Base-by-base conservation (phyloP, 306 rosid genomes). In the Vachellia collinsii region DNA sequence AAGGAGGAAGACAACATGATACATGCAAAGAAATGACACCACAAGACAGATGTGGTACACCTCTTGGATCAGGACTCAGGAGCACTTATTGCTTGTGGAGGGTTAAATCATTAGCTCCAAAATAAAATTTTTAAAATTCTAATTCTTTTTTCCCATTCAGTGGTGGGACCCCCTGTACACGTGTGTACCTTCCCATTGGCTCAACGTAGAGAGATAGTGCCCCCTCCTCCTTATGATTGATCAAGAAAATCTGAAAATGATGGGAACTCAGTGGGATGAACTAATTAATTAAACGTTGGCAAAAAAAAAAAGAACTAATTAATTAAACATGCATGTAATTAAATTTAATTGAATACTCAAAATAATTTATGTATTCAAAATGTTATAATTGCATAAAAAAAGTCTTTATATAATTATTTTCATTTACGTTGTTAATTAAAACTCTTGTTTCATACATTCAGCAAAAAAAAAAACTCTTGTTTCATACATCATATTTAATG, bases 1-100 rank as follows among this genome's bases (percentile, higher is more conserved):
- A 19, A 7, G 81, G 81, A 66, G 75, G 67, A 66, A 22, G 81
- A 39, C 75, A 77, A 22, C 67, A 77, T 77, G 25, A 67, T 77
- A 50, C 75, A 77, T 51, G 67, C 54, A 77, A 66, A 67, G 81
- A 77, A 29, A 77, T 50, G 75, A 5, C 81, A 51, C 54, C 4
- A 51, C 3, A 37, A 77, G 56, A 59, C 79, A 75, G 38, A 39
- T 51, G 8, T 51, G 14, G 68, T 53, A 74, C 68, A 74, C 78
- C n/a, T 54, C 65, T 56, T 66, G 74, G 75, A 66, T 77, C n/a
- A n/a, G n/a, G n/a, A n/a, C n/a, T n/a, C 25, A 65, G 66, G 72
- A 39, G 66, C 81, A 66, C 73, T 65, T 65, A 2, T 29, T 10
- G 5, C 58, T 25, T 38, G 64, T 77, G 54, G 50, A 50, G 17